Evolutionary conservation across 805 yeast genomes (phyloP).

Genomic region (Pichia phayaonensis): DNA sequence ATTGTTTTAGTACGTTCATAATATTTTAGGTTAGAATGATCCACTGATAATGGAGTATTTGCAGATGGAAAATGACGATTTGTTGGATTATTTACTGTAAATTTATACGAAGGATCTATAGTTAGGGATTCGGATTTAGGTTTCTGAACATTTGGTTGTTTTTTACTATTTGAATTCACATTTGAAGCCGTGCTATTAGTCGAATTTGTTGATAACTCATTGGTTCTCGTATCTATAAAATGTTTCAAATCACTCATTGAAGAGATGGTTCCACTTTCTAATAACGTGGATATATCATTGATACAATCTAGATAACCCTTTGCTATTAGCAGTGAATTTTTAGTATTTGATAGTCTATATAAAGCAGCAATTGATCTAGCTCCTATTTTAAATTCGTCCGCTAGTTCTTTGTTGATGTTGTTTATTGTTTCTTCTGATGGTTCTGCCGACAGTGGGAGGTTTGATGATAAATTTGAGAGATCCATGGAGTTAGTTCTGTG

Average conservation of each 20-base stretch:
- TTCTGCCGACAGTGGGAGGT: slow-evolving; percentile 46
- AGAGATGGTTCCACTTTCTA: slow-evolving; percentile 17
- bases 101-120: slow-evolving; percentile 14
- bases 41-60: slow-evolving; percentile 13
- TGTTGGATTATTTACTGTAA: slow-evolving; percentile 12
- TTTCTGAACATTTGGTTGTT: background rate
- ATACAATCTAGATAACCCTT: slow-evolving; percentile 58
- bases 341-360: slow-evolving; percentile 52
- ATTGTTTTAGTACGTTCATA: background rate
- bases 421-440: slow-evolving; percentile 39
- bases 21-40: slow-evolving; percentile 7
- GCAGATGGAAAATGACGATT: slow-evolving; percentile 25
- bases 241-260: slow-evolving; percentile 32
- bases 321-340: slow-evolving; percentile 38
- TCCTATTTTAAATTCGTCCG: slow-evolving; percentile 60
- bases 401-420: slow-evolving; percentile 45
- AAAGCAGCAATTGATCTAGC: slow-evolving; percentile 65
- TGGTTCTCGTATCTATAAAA: slow-evolving; percentile 28
- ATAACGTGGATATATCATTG: slow-evolving; percentile 38
- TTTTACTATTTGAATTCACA: background rate
- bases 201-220: slow-evolving; percentile 14
- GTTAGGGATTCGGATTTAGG: background rate
- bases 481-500: slow-evolving; percentile 38
- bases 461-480: slow-evolving; percentile 49
- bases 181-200: background rate